These are phyloP conservation scores for Vitis rupestris DNA, from an alignment of 164 flowering plant genomes.

Conservation along the genomic window DNA sequence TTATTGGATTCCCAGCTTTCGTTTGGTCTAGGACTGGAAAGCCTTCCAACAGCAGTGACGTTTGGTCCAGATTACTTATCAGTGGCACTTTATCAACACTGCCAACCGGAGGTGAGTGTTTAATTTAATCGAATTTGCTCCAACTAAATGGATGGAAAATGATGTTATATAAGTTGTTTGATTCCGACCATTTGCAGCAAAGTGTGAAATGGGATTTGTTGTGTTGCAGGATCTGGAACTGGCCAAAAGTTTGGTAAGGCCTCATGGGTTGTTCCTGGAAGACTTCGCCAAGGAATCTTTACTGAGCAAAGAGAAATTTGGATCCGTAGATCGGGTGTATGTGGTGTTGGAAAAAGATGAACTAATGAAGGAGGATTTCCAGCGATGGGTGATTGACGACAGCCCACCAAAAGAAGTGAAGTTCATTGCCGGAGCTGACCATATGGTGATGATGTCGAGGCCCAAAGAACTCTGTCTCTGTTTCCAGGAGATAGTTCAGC, in stretches of 20 bases:
- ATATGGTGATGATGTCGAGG: conserved; percentile 18
- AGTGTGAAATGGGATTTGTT: background rate
- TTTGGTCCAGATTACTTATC: conserved; percentile 17
- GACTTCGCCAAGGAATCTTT: background rate
- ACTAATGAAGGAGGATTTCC: conserved; percentile 10
- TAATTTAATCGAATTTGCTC: background rate
- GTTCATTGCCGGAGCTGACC: conserved; percentile 5
- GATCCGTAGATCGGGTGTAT: conserved; percentile 16
- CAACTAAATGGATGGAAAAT: too few relatives aligned
- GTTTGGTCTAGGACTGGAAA: conserved; percentile 4
- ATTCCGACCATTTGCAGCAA: too few relatives aligned
- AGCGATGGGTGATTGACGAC: conserved; percentile 16
- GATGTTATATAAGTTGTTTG: too few relatives aligned
- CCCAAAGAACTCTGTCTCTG: conserved; percentile 5
- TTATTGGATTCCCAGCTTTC: conserved; percentile 14
- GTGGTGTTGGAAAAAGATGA: conserved; percentile 9
- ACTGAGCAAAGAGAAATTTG: conserved; percentile 5
- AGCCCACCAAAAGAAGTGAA: conserved; percentile 12
- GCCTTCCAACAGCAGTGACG: conserved; percentile 1
- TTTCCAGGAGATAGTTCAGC: conserved; percentile 4
- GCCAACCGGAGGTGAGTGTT: conserved; percentile 16
- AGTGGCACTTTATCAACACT: conserved; percentile 8
- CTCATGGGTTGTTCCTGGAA: conserved; percentile 3
- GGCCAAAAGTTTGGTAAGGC: conserved; percentile 13
- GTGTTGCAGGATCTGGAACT: conserved; percentile 14